Percentiles rank a stretch among this genome's conserved stretches.
Evolutionary conservation across 805 yeast genomes (phyloP).

Genomic region (Nakazawaea populi): DNA sequence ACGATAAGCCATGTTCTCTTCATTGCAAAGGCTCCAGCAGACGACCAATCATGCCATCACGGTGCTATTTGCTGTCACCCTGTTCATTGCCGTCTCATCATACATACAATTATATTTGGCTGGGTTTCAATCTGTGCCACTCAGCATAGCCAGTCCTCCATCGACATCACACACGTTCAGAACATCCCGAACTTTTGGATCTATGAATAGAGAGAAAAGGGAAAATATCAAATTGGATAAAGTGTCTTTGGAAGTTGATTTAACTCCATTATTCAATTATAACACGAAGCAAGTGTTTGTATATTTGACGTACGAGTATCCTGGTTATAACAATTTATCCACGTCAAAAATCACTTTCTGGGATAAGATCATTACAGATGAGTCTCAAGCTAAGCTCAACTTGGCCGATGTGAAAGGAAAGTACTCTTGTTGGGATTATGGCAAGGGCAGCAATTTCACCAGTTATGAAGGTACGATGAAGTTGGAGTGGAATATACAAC

Average conservation of each 20-base stretch:
- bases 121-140: conserved; percentile 31
- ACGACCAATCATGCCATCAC: conserved; percentile 51
- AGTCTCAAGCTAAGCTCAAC: conserved; percentile 49
- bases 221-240: conserved; percentile 60
- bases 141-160: not conserved
- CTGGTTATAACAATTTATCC: conserved; percentile 33
- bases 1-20: conserved; percentile 30
- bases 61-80: conserved; percentile 40
- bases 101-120: conserved; percentile 39
- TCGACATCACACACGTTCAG: conserved; percentile 3
- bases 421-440: conserved; percentile 83
- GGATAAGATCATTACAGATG: conserved; percentile 70
- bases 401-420: conserved; percentile 55
- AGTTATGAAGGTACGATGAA: conserved; percentile 62
- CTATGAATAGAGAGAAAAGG: conserved; percentile 58
- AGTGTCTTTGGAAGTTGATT: conserved; percentile 72
- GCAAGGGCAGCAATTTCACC: conserved; percentile 42
- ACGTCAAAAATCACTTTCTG: conserved; percentile 75
- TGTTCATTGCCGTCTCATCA: conserved; percentile 41
- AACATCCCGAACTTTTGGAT: conserved; percentile 39
- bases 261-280: conserved; percentile 85
- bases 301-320: conserved; percentile 82
- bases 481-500: conserved; percentile 90
- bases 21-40: conserved; percentile 40
- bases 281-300: conserved; percentile 95